phyloP scores from a whole-genome alignment of 768 basidiomycete species.

The Hortiboletus flavorubellus region DNA sequence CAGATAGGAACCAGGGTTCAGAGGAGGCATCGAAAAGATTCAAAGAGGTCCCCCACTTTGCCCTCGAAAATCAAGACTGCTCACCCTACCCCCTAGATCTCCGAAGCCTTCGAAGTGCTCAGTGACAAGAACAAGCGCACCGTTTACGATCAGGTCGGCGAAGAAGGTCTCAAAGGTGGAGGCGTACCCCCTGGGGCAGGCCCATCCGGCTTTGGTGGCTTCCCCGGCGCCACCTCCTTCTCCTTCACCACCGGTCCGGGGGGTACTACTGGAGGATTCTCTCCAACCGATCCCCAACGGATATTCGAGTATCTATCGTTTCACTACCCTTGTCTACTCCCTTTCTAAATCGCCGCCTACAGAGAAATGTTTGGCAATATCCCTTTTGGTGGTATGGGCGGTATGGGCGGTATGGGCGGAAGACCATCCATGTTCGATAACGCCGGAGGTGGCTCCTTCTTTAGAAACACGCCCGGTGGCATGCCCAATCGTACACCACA shows the following conservation, averaged over 20 bases:
- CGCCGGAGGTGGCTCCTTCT: conserved; percentile 38
- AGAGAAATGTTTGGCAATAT: conserved; percentile 56
- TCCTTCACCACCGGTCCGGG: conserved; percentile 51
- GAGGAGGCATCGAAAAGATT: conserved; percentile 88
- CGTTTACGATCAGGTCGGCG: conserved; percentile 90
- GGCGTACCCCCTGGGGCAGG: conserved; percentile 53
- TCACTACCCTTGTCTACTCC: not conserved
- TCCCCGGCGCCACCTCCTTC: conserved; percentile 52
- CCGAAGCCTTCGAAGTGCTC: conserved; percentile 95
- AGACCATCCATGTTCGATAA: conserved; percentile 37
- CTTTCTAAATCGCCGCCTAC: conserved; percentile 2
- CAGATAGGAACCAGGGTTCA: conserved; percentile 83
- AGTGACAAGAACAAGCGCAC: conserved; percentile 82
- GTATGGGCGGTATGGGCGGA: conserved; percentile 40
- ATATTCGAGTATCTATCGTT: conserved; percentile 74
- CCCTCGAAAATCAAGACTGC: not conserved
- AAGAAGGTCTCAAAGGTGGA: conserved; percentile 86
- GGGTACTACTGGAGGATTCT: conserved; percentile 47
- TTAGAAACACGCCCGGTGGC: conserved; percentile 48
- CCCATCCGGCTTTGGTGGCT: conserved; percentile 40
- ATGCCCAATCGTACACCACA: conserved; percentile 49
- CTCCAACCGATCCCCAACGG: conserved; percentile 78
- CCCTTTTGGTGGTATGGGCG: conserved; percentile 40
- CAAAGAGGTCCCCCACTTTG: conserved; percentile 62
- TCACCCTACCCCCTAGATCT: conserved; percentile 49